Conservation (phyloP, 345 rosid species). For the Nephelium lappaceum region DNA sequence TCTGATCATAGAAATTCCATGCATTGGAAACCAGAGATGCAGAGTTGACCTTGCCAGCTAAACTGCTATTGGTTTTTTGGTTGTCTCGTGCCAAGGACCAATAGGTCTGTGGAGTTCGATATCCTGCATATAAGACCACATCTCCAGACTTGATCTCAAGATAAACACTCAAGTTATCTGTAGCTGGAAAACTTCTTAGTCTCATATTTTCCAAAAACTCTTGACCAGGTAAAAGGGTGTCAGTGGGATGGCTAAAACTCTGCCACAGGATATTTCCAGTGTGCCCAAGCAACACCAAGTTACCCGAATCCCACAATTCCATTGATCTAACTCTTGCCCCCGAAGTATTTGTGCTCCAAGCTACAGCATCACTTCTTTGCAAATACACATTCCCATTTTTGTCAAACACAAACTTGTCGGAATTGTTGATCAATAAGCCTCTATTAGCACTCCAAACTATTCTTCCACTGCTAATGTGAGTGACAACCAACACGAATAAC, state of each 20-base stretch:
- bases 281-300: constrained; percentile 49
- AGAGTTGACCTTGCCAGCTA: constrained; percentile 39
- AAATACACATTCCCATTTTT: constrained; percentile 43
- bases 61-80: constrained; percentile 29
- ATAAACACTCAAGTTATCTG: constrained; percentile 18
- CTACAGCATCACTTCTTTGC: constrained; percentile 26
- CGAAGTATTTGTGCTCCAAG: constrained; percentile 43
- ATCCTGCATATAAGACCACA: constrained; percentile 43
- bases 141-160: constrained; percentile 45
- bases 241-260: constrained; percentile 51
- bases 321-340: constrained; percentile 40
- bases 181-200: constrained; percentile 40
- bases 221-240: constrained; percentile 50
- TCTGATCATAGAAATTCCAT: constrained; percentile 54
- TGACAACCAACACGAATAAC: constrained; percentile 36
- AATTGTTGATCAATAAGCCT: constrained; percentile 22
- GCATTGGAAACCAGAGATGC: constrained; percentile 39
- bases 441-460: constrained; percentile 60
- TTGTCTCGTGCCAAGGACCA: constrained; percentile 47
- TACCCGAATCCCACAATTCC: constrained; percentile 56
- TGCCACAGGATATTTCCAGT: constrained; percentile 44
- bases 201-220: constrained; percentile 38
- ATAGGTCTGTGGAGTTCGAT: constrained; percentile 46
- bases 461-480: constrained; percentile 30
- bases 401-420: constrained; percentile 48